Conservation (phyloP, 2,329 filamentous ascomycete species). For the Achaetomium macrosporum region DNA sequence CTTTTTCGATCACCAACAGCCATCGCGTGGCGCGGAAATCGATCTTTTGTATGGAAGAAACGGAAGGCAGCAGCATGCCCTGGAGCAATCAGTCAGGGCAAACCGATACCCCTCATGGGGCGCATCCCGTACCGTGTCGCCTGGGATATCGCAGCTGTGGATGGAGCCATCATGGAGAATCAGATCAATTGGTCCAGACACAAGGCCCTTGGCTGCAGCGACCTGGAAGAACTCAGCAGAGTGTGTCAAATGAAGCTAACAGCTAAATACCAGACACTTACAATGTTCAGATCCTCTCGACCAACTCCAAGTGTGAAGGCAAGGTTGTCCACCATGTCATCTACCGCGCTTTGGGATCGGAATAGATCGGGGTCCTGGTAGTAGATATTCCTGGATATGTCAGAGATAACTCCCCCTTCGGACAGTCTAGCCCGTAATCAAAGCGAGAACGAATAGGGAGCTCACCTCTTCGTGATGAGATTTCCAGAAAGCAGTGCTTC, state of each 20-base stretch:
- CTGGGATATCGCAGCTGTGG: constrained; percentile 26
- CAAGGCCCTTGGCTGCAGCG: constrained; percentile 66
- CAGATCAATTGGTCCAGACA: constrained; percentile 53
- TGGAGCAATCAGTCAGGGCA: constrained; percentile 27
- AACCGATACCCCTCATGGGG: no score
- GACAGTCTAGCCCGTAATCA: no score
- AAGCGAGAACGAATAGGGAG: neutral
- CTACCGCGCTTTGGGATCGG: constrained; percentile 59
- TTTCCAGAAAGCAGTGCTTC: constrained; percentile 50
- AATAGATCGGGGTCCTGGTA: constrained; percentile 73
- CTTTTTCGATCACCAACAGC: constrained; percentile 75
- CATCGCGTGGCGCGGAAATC: constrained; percentile 48
- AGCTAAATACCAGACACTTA: constrained; percentile 32
- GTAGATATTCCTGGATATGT: constrained; percentile 62
- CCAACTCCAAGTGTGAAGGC: constrained; percentile 62
- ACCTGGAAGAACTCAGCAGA: constrained; percentile 40
- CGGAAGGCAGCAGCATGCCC: constrained; percentile 56
- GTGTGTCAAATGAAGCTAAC: neutral
- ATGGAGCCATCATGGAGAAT: constrained; percentile 27
- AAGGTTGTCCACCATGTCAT: constrained; percentile 67
- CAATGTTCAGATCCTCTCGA: constrained; percentile 64
- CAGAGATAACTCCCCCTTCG: neutral
- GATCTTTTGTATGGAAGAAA: constrained; percentile 43
- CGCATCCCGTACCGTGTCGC: constrained; percentile 27
- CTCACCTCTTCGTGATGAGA: constrained; percentile 57